A percentile compares a stretch with the other conserved stretches of the same genome.
Conservation (phyloP, 2,329 filamentous ascomycete species). For the Nigrograna mackinnonii region DNA sequence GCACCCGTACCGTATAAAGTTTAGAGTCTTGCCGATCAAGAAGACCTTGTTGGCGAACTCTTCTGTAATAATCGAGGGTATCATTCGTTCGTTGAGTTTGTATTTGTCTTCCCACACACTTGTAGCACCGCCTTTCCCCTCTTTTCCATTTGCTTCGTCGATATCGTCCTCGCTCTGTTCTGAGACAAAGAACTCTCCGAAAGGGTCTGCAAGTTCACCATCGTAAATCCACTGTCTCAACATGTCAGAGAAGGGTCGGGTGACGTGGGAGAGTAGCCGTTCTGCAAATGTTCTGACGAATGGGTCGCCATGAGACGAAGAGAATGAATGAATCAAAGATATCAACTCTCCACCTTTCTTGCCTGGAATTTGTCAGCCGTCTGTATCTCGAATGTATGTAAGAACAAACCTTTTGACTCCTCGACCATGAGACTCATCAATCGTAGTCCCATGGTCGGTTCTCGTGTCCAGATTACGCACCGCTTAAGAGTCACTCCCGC, state of each 20-base stretch:
- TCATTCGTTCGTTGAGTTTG: slow-evolving; percentile 80
- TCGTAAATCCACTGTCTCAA: slow-evolving; percentile 97
- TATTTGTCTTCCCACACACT: slow-evolving; percentile 99
- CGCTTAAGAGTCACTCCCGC: slow-evolving; percentile 91
- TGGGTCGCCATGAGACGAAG: slow-evolving; percentile 90
- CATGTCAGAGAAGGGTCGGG: slow-evolving; percentile 95
- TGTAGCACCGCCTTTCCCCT: slow-evolving; percentile 63
- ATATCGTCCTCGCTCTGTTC: slow-evolving; percentile 68
- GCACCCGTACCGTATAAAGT: slow-evolving; percentile 96
- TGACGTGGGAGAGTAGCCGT: slow-evolving; percentile 82
- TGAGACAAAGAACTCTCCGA: slow-evolving; percentile 90
- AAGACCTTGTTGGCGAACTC: slow-evolving; percentile 98
- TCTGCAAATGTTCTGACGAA: slow-evolving; percentile 94
- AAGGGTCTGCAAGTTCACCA: slow-evolving; percentile 95
- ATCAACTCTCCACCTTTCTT: slow-evolving; percentile 91
- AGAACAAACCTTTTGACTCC: slow-evolving; percentile 70
- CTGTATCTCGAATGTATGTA: not conserved
- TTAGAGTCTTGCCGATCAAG: slow-evolving; percentile 94
- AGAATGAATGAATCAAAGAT: slow-evolving; percentile 89
- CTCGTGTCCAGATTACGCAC: slow-evolving; percentile 95
- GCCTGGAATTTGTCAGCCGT: slow-evolving; percentile 31
- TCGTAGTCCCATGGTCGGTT: slow-evolving; percentile 92
- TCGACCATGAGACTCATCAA: slow-evolving; percentile 95
- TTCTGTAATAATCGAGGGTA: slow-evolving; percentile 88
- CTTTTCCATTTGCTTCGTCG: slow-evolving; percentile 43